Evolutionary conservation across 495 filamentous ascomycete species (phyloP), one percentile per base, ranked within the genome.

Genomic region (Parathielavia hyrcaniae): DNA sequence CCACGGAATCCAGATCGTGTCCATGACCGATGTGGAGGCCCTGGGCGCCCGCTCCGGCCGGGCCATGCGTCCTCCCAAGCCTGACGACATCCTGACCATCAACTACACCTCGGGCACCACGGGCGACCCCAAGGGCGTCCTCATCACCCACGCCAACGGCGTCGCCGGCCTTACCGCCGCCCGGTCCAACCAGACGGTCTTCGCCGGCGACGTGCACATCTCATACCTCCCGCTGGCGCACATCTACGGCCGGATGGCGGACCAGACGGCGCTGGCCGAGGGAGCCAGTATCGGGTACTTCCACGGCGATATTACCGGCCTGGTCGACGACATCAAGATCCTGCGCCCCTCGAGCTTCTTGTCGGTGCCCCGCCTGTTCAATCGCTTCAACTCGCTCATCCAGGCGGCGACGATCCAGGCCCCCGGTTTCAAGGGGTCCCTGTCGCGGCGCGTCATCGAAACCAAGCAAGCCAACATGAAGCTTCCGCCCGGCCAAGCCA

Each of bases 21-120:
- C 83, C 32, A 84, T 97, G 44, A 71, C 77, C 43, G 83, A 93
- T 45, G 78, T 83, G 11, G 95, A 98, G 73, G 79, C 83, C 45
- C 61, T 96, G 13, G 93, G 95, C 17, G 82, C 77, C 40, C 71
- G 81, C 20, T 81, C 83, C 7, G 85, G 85, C 32, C 79, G 82
- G 35, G 80, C 85, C 44, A 76, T 81, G 68, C 84, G 83, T 50
- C 81, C 86, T 34, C 92, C 93, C 10, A 73, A 72, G 34, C 82
- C 87, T 0, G 80, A 86, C 3, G 91, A 97, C 66, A 79, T 87
- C 64, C 79, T 95, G 55, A 97, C 93, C 35, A 91, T 98, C 74
- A 98, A 97, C 75, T 98, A 98, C 75, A 98, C 93, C 11, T 95
- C 89, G 13, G 93, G 93, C 17, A 98, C 93, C 11, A 98, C 93